Percentiles rank a stretch among this genome's conserved stretches.
Conservation (phyloP, 208 protist genomes). For the Vickermania ingenoplastis region DNA sequence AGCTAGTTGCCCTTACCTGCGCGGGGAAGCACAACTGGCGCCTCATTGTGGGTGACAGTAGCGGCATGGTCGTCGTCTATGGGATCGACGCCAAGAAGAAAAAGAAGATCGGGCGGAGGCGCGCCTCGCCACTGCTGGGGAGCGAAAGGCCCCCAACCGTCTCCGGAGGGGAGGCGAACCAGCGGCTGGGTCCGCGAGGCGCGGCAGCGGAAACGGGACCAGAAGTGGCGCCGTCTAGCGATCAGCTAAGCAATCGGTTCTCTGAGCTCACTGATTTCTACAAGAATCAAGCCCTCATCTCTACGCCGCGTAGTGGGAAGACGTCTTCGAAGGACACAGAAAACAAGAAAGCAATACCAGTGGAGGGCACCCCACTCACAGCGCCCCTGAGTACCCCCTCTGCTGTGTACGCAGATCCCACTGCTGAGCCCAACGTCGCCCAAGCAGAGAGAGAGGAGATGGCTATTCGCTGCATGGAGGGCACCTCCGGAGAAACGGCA, state of each 20-base stretch:
- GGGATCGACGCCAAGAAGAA: background rate
- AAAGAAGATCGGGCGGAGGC: background rate
- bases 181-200: background rate
- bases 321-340: background rate
- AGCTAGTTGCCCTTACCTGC: background rate
- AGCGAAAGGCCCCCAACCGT: no score
- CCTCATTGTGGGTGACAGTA: background rate
- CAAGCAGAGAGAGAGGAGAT: no score
- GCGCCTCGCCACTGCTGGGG: background rate
- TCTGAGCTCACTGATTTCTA: background rate
- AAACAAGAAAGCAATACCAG: background rate
- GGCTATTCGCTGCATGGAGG: no score
- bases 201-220: background rate
- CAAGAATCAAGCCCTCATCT: background rate
- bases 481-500: no score
- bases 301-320: background rate
- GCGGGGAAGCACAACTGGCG: background rate
- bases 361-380: no score
- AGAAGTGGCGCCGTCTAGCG: background rate
- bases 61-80: background rate
- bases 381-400: no score
- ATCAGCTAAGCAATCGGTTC: background rate
- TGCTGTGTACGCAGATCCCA: no score
- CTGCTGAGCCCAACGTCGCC: no score
- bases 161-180: no score